These are phyloP conservation scores for Tylopilus orsonianus DNA, from an alignment of 1,284 basidiomycete species.

Conservation along the genomic window DNA sequence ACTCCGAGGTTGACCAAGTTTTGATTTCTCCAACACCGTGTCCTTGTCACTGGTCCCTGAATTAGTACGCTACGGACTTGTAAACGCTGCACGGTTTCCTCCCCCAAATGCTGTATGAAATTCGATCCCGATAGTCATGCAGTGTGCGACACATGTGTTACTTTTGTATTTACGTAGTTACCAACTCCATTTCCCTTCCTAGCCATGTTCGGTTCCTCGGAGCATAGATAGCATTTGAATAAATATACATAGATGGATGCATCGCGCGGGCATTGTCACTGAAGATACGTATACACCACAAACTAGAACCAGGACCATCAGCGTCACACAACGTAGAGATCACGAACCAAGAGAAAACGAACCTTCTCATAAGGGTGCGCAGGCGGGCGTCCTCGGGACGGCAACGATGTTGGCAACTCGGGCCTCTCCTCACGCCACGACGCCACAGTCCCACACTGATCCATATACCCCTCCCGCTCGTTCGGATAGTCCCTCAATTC, in stretches of 20 bases:
- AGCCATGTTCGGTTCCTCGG: too few relatives aligned
- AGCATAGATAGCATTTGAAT: too few relatives aligned
- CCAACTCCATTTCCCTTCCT: too few relatives aligned
- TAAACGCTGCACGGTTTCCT: too few relatives aligned
- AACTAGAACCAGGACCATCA: conserved; percentile 31
- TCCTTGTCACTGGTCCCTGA: too few relatives aligned
- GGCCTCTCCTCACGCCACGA: conserved; percentile 44
- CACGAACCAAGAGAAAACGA: conserved; percentile 28
- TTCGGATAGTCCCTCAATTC: conserved; percentile 60
- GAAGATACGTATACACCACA: conserved; percentile 34
- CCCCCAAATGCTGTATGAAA: too few relatives aligned
- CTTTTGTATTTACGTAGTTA: too few relatives aligned
- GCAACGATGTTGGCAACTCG: conserved; percentile 59
- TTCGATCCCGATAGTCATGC: too few relatives aligned
- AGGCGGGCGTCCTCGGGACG: conserved; percentile 51
- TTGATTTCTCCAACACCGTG: too few relatives aligned
- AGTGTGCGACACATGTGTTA: too few relatives aligned
- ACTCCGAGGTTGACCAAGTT: too few relatives aligned
- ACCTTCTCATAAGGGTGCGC: conserved; percentile 57
- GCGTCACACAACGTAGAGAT: conserved; percentile 3
- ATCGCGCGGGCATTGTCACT: conserved; percentile 15
- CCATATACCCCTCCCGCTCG: conserved; percentile 49
- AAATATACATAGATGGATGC: conserved; percentile 17
- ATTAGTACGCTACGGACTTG: too few relatives aligned
- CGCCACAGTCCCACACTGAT: conserved; percentile 46